Percentiles rank a stretch among this genome's conserved stretches.
These are phyloP conservation scores for Spirogloea muscicola DNA, from an alignment of 139 green algal species.

Conservation along the genomic window DNA sequence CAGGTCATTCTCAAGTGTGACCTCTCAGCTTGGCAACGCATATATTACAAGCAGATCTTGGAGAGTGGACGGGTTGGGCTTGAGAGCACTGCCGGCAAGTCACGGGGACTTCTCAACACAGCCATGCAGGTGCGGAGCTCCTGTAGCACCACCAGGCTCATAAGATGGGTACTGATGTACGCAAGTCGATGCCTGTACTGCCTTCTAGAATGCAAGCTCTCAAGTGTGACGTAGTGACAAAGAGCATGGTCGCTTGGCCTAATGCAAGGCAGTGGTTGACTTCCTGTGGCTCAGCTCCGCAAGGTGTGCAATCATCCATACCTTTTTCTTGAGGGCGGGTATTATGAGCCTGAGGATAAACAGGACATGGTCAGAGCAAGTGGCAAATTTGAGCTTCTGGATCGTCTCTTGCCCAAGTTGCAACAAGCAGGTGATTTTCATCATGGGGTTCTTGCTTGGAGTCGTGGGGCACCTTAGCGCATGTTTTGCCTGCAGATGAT, in stretches of 20 bases:
- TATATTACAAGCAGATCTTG: constrained; percentile 62
- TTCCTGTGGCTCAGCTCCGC: no score
- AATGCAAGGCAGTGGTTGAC: no score
- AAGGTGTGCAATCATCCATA: constrained; percentile 74
- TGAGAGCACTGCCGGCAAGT: neutral
- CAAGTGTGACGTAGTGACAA: no score
- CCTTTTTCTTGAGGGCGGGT: constrained; percentile 56
- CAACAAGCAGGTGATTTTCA: no score
- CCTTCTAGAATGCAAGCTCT: no score
- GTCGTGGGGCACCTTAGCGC: no score
- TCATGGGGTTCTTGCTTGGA: no score
- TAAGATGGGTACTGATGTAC: no score
- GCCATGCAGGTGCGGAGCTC: no score
- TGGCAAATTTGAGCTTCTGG: constrained; percentile 66
- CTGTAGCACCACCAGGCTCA: no score
- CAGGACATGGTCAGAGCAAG: constrained; percentile 57
- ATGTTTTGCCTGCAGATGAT: no score
- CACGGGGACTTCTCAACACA: constrained; percentile 36
- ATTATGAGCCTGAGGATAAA: constrained; percentile 45
- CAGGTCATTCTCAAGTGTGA: constrained; percentile 62
- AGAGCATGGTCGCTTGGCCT: constrained; percentile 53
- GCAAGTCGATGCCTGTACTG: no score
- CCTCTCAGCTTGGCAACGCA: constrained; percentile 64
- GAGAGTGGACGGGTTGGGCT: constrained; percentile 22
- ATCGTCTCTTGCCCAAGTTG: constrained; percentile 67